Percentiles rank a stretch among this genome's conserved stretches.
Conservation (phyloP, 345 rosid genomes). For the Rhizophora apiculata region DNA sequence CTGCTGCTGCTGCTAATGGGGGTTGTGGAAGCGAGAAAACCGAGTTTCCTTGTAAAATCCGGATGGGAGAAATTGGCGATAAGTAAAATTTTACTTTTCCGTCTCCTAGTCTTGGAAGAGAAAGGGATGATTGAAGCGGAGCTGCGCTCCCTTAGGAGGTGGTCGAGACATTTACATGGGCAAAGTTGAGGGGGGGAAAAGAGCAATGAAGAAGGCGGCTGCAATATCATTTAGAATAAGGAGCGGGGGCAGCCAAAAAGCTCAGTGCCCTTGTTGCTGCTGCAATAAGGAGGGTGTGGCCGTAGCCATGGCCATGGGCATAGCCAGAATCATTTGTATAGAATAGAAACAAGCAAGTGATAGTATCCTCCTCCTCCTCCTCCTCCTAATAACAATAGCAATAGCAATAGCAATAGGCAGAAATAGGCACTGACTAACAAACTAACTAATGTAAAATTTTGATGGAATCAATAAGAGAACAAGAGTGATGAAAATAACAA, state of each 20-base stretch:
- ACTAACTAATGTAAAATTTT: no score
- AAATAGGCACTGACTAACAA: no score
- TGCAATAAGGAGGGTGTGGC: not conserved
- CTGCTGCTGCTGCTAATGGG: slow-evolving; percentile 4
- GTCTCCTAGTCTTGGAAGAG: slow-evolving; percentile 20
- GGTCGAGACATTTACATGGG: slow-evolving; percentile 31
- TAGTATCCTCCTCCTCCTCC: no score
- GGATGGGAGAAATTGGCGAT: slow-evolving; percentile 5
- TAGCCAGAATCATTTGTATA: slow-evolving; percentile 19
- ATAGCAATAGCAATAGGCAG: no score
- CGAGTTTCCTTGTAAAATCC: slow-evolving; percentile 14
- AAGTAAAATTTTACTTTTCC: not conserved
- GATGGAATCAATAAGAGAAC: no score
- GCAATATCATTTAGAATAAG: slow-evolving; percentile 41
- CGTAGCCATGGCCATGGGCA: no score
- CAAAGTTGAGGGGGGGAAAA: slow-evolving; percentile 26
- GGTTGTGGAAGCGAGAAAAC: slow-evolving; percentile 37
- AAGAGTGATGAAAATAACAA: no score
- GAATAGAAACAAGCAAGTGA: slow-evolving; percentile 21
- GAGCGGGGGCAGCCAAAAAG: slow-evolving; percentile 1
- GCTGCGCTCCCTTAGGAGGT: not conserved
- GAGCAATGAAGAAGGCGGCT: slow-evolving; percentile 36
- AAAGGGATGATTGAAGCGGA: not conserved
- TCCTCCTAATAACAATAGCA: no score
- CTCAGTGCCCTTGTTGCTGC: slow-evolving; percentile 23